Base-by-base conservation (phyloP, 2,329 filamentous ascomycete genomes). In the Cryphonectria naterciae region DNA sequence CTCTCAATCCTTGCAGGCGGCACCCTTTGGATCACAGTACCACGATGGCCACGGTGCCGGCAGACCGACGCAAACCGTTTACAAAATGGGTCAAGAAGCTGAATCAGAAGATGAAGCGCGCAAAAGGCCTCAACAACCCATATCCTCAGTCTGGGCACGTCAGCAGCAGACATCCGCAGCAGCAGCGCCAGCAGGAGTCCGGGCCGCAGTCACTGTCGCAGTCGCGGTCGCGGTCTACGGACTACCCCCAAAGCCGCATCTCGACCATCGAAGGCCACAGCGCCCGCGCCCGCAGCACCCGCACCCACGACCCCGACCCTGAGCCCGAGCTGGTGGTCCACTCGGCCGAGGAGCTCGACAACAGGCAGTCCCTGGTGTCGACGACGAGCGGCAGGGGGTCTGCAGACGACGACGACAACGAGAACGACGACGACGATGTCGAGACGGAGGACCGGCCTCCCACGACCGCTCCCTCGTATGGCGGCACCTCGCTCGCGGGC, bases 11-110 rank as follows among this genome's bases (percentile, higher is more conserved):
- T 49, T 49, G 43, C 46, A 49, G 46, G 46, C 22, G 19, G 46
- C 46, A 49, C 46, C 22, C 22, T 49, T 11, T 49, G 19, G 8
- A 11, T 49, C 46, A 49, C 46, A n/a, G 22, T n/a, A 49, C 22
- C 69, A 70, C 37, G 13, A 72, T 72, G 70, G 71, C 72, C 73
- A 61, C 70, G 72, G 66, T 71, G 61, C 68, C 73, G 61, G 28
- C 82, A 78, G 88, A 88, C 76, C 92, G 94, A 75, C 91, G 94
- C 76, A 90, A 93, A 74, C 95, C 95, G 35, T 98, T 98, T 79
- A 89, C 95, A 63, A 93, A 91, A 75, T 97, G 95, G 92, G 94
- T 99, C 85, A 97, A 95, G 86, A 95, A 95, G 78, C 88, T 98
- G 70, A 91, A 94, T 73, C 71, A 72, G 68, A 72, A 72, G 69